Evolutionary conservation across 1,284 basidiomycete species (phyloP).

Genomic region (Rhodotorula sp.): DNA sequence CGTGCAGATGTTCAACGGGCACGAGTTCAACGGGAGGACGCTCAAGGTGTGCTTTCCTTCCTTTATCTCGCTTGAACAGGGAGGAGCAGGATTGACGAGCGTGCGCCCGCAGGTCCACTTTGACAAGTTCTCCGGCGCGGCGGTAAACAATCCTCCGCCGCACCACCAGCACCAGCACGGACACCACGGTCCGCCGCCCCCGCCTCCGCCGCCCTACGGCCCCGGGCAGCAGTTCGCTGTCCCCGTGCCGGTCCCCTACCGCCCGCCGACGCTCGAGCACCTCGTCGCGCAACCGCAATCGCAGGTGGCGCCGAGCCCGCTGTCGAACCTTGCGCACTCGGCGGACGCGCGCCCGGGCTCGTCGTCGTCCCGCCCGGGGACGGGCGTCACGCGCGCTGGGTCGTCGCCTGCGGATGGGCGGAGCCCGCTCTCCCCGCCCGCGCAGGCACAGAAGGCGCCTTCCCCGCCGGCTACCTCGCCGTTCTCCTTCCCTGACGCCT

Average conservation of each 20-base stretch:
- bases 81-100: background rate
- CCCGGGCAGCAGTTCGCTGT: background rate
- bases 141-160: conserved; percentile 3
- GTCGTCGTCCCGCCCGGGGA: background rate
- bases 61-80: background rate
- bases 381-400: background rate
- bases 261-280: conserved; percentile 5
- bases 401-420: background rate
- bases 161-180: background rate
- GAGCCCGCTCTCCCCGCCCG: background rate
- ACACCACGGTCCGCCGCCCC: conserved; percentile 1
- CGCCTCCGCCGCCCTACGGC: background rate
- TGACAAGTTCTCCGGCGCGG: conserved; percentile 62
- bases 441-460: background rate
- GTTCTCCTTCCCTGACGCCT: background rate
- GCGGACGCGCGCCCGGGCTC: background rate
- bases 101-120: conserved; percentile 60
- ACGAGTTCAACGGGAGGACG: conserved; percentile 76
- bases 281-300: background rate
- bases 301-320: conserved; percentile 15
- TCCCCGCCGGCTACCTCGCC: background rate
- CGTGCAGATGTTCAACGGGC: conserved; percentile 54
- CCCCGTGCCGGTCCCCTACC: conserved; percentile 6
- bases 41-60: conserved; percentile 60
- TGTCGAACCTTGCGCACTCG: background rate